Evolutionary conservation across 257 asterid genomes (phyloP).

Genomic region (Fraxinus americana): DNA sequence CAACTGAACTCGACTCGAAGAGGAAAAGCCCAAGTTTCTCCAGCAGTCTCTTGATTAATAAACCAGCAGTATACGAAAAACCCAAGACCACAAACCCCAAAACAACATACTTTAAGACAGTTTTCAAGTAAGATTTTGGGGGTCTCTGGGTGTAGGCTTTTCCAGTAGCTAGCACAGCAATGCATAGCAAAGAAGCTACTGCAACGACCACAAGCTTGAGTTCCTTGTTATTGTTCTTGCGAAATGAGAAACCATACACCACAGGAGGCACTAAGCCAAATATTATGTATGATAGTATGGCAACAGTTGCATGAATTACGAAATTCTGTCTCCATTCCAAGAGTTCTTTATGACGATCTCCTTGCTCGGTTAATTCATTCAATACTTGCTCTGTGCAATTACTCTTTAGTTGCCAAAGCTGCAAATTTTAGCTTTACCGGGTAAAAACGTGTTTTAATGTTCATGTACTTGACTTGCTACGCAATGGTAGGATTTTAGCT

Average conservation of each 20-base stretch:
- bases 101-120: slow-evolving; percentile 45
- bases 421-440: slow-evolving; percentile 14
- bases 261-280: slow-evolving; percentile 70
- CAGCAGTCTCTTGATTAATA: slow-evolving; percentile 47
- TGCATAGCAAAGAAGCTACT: slow-evolving; percentile 70
- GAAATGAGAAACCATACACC: slow-evolving; percentile 68
- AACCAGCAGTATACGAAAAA: slow-evolving; percentile 63
- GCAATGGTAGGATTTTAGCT: too few species aligned
- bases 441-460: too few species aligned
- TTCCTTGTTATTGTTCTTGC: slow-evolving; percentile 54
- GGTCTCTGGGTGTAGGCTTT: slow-evolving; percentile 58
- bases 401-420: slow-evolving; percentile 72
- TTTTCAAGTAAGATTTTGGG: slow-evolving; percentile 61
- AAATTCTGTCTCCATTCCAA: slow-evolving; percentile 68
- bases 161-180: slow-evolving; percentile 43
- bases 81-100: slow-evolving; percentile 62
- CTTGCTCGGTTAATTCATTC: slow-evolving; percentile 35
- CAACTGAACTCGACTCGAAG: slow-evolving; percentile 44
- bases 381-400: slow-evolving; percentile 41
- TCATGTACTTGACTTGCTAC: too few species aligned
- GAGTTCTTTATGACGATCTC: slow-evolving; percentile 60
- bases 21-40: slow-evolving; percentile 40
- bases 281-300: slow-evolving; percentile 56
- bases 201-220: slow-evolving; percentile 64
- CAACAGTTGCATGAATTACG: slow-evolving; percentile 51